Evolutionary conservation across 78 protist genomes (phyloP), one percentile per base, ranked within the genome.

Genomic region (Polysphondylium violaceum): DNA sequence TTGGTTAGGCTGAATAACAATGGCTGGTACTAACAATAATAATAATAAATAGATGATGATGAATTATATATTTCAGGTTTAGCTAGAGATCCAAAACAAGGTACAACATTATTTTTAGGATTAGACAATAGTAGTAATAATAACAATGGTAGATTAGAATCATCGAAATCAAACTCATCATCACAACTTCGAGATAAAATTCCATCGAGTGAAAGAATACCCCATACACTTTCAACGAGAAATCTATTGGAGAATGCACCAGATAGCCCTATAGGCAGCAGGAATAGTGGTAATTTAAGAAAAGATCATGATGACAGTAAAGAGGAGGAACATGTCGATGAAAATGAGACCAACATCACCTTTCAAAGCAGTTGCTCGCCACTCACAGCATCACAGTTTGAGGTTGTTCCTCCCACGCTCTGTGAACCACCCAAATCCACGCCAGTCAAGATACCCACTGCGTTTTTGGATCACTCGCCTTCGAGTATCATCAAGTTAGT

Each of bases 31-130:
- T n/a, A n/a, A n/a, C n/a, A n/a, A n/a, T n/a, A n/a, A n/a, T n/a
- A n/a, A n/a, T n/a, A n/a, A n/a, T n/a, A n/a, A n/a, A n/a, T 75
- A 83, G 91, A 83, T 59, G 91, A 83, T 55, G 91, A 83, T 2
- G 78, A 83, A 33, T 27, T 83, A 40, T 83, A 83, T 69, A 55
- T 83, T 9, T 31, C 78, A 16, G 91, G 91, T 41, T 33, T 69
- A 17, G 38, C 41, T 12, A 74, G 43, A 61, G 91, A 83, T 59
- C 91, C 91, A 50, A 83, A 83, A 19, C 11, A 67, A 43, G 47
- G 47, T 17, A 83, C 81, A 31, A 69, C 91, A 25, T 31, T 83
- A 16, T 83, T 83, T 58, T 8, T 41, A 38, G 68, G 68, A 23
- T 2, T 36, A 14, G 68, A 60, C 3, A 12, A 60, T 7, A 47